phyloP scores from a whole-genome alignment of 2,329 filamentous ascomycete genomes.

The Dissoconium aciculare region DNA sequence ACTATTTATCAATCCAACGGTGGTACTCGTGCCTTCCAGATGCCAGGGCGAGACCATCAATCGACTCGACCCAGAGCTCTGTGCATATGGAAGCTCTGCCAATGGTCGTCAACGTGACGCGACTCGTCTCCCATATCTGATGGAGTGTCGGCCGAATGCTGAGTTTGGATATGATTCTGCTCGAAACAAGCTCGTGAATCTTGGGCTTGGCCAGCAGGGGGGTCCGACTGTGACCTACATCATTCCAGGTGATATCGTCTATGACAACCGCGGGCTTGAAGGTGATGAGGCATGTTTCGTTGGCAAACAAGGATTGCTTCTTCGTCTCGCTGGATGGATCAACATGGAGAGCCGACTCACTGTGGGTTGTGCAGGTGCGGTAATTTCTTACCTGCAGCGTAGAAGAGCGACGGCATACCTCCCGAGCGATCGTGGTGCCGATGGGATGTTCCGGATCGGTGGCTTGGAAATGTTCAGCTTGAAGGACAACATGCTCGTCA shows the following conservation, averaged over 20 bases:
- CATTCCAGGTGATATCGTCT: slow-evolving; percentile 41
- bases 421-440: slow-evolving; percentile 41
- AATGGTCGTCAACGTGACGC: slow-evolving; percentile 26
- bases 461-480: slow-evolving; percentile 64
- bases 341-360: slow-evolving; percentile 61
- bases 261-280: slow-evolving; percentile 25
- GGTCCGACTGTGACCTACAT: slow-evolving; percentile 41
- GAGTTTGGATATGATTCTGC: slow-evolving; percentile 60
- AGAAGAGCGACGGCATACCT: slow-evolving; percentile 48
- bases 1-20: slow-evolving; percentile 45
- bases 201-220: slow-evolving; percentile 38
- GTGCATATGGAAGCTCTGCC: slow-evolving; percentile 17
- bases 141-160: slow-evolving; percentile 53
- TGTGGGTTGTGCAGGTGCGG: slow-evolving; percentile 72
- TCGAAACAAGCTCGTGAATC: slow-evolving; percentile 47
- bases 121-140: slow-evolving; percentile 41
- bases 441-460: slow-evolving; percentile 44
- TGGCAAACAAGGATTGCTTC: slow-evolving; percentile 46
- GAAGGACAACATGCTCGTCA: slow-evolving; percentile 55
- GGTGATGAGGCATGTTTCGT: slow-evolving; percentile 31
- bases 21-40: slow-evolving; percentile 43
- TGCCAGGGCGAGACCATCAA: slow-evolving; percentile 36
- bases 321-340: slow-evolving; percentile 55
- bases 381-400: slow-evolving; percentile 65
- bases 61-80: slow-evolving; percentile 29